Base-by-base conservation (phyloP, 1,284 basidiomycete genomes). In the Ceratobasidium sp. region DNA sequence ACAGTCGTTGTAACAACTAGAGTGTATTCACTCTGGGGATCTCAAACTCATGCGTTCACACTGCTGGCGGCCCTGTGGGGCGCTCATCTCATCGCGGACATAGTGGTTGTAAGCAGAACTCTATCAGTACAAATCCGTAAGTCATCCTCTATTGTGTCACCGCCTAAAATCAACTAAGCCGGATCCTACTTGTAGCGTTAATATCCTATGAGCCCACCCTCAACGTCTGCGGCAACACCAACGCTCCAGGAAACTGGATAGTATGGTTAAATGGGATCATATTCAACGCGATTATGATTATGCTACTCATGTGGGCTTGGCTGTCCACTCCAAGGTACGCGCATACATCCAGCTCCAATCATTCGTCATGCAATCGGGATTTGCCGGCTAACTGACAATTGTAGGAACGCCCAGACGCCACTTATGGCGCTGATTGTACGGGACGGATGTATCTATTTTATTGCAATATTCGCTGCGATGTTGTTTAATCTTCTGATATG, bases 1-100 rank as follows among this genome's bases (percentile, higher is more conserved):
- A n/a, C n/a, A 73, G 69, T 73, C 26, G 69, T 73, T 26, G 69
- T 73, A 28, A 73, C 69, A n/a, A 73, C 69, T 6, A 28, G 69
- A 60, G 69, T 51, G 33, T 63, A 73, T 31, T 37, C 69, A n/a
- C 58, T 73, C 42, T 73, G 69, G 69, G 56, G 69, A 0, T 33
- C 37, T 10, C 58, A 73, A 5, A 53, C 37, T 23, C 42, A 73
- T 26, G 39, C 42, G 28, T 73, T 73, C 33, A 35, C 42, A 20
- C n/a, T 61, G 13, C 37, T 73, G 26, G 69, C 56, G 31, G 45
- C 17, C 2, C 31, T 73, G 10, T 73, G 69, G 69, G 42, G 54
- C 54, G 58, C 42, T 15, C 69, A 73, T n/a, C 23, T 63, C 35
- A 47, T 73, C 20, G 69, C 58, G n/a, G 45, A 73, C 56, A 31